Base-by-base conservation (phyloP, 768 basidiomycete species). In the Boletellus sp. region DNA sequence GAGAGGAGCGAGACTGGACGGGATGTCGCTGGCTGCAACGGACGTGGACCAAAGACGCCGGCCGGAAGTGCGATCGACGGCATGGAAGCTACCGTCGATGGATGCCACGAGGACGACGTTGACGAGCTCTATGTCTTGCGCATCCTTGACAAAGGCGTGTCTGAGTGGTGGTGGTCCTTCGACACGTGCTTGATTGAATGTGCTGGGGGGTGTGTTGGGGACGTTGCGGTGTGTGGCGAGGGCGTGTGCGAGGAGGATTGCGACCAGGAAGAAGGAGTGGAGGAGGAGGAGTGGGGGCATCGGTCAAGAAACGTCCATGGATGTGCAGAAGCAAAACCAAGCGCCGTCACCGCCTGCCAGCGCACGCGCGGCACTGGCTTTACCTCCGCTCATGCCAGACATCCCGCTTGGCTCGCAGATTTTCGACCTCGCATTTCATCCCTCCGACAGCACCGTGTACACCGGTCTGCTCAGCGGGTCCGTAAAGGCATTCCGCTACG, bases 11-110 rank as follows among this genome's bases (percentile, higher is more conserved):
- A 91, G 76, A 16, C 79, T 74, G n/a, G 79, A 70, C 0, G 82
- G 79, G 7, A 74, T 66, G 15, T 43, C 61, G 23, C 74, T 63
- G 35, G 80, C 68, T 41, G 78, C 77, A 15, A 84, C 79, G 8
- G 84, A 79, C 84, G 94, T 88, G 32, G 91, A 92, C 95, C 95
- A 99, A 0, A 94, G 73, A 9, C 80, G 75, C 15, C 79, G 78
- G 0, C 95, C 95, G 0, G 86, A 85, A 0, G 86, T 84, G 52
- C 95, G 76, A 62, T 95, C 93, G 55, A 98, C 76, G 0, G 93
- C 96, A 73, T 97, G 94, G 31, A 99, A 84, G 50, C 85, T 91
- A 22, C 95, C 95, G 70, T 98, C 94, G 23, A 99, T 84, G 7
- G 93, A 93, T 1, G 94, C 90, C 11, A 95, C 79, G 16, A 99